Base-by-base conservation (phyloP, 345 rosid species). In the Bruguiera parviflora region DNA sequence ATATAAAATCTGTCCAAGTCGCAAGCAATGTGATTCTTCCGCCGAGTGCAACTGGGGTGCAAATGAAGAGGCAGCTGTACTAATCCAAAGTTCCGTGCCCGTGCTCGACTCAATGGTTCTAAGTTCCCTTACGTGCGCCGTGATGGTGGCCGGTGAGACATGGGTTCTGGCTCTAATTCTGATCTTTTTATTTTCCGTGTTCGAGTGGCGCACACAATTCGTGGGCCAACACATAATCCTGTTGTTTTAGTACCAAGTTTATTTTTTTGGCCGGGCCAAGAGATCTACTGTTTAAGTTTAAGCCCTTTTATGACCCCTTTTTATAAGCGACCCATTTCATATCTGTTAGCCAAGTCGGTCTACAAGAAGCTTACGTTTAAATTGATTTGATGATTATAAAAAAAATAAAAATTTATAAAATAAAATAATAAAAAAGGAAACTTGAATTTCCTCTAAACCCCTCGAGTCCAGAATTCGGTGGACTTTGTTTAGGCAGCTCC, bases 21-120 rank as follows among this genome's bases (percentile, higher is more conserved):
- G 70, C 71, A 60, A 64, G 21, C 22, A 55, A 37, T 31, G 71
- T 61, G 53, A 43, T 55, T 37, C 32, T 61, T 70, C 74, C 79
- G 2, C 71, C 52, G 6, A 60, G 61, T 22, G 46, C 71, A 46
- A 7, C 51, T 52, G 64, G 64, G 79, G 46, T 75, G 79, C 71
- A 66, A 70, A n/a, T 75, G 79, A 58, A 75, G 31, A 51, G 79
- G 74, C 61, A 65, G 53, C 5, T 75, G 79, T 53, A 65, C 67
- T 0, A 65, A 75, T 66, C 71, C 71, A 43, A 69, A 25, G 37
- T 24, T 65, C 65, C 70, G 79, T 43, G 53, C 71, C 25, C 70
- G 79, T 53, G 74, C 71, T 70, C 66, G 53, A 65, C 74, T 75
- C 53, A 75, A 75, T 66, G 74, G 79, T 24, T 60, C 51, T 32